Evolutionary conservation across 352 stramenopile species (phyloP), one percentile per base, ranked within the genome.

Genomic region (Pythium coloratum): DNA sequence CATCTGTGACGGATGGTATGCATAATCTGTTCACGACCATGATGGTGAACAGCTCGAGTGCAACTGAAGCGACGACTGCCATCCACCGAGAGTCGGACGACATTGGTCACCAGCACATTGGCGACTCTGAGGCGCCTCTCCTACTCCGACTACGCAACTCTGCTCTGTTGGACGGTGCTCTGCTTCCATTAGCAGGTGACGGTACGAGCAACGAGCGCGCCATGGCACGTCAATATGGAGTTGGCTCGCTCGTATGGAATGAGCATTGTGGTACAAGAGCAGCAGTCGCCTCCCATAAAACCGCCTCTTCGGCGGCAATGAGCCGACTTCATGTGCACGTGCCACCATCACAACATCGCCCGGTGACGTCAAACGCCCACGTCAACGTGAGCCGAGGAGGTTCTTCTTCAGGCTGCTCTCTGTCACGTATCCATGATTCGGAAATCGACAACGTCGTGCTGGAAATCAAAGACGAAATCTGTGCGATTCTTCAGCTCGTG

Each of bases 391-490:
- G 24, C 16, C 3, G 5, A 26, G 5, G 3, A 1, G 18, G 42
- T 50, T 6, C 33, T 6, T 44, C 36, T 16, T 24, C 20, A 24
- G 36, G 12, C 36, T 10, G 36, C 36, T 44, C 36, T 44, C 36
- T 12, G 12, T 12, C 16, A 5, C 36, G 7, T 44, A 3, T 5
- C 16, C 69, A 6, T 30, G 38, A 8, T 83, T 56, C 70, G 72
- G 18, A 84, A 24, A 51, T 73, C 0, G 83, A 81, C 55, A 75
- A 72, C 6, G 68, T 86, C 16, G 72, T 92, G 0, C 87, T 92
- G 78, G 78, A 90, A 62, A 90, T 92, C 55, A 92, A 92, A 57
- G 75, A 92, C 54, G 76, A 90, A 44, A 78, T 88, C 28, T 92
- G 84, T 51, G 79, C 73, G 6, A 84, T 88, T 59, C 68, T 92